Base-by-base conservation (phyloP, 805 yeast species). In the Starmerella asiatica region DNA sequence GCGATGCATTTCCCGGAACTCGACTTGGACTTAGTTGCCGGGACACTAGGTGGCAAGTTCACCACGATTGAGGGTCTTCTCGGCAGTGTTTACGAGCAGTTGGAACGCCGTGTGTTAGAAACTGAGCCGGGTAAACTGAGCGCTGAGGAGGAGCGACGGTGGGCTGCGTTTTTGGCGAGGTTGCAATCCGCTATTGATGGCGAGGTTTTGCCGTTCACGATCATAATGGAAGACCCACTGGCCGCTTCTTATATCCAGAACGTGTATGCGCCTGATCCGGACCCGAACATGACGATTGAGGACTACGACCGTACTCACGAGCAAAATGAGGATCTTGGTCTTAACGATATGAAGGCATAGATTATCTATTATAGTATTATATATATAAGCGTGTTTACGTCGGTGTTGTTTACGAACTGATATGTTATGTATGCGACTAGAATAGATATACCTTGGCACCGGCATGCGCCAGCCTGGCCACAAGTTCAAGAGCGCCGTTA, bases 221-320 rank as follows among this genome's bases (percentile, higher is more conserved):
- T 91, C 27, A 58, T 73, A 31, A 80, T 91, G 93, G 85, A 76
- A 48, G 99, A 91, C 61, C 98, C 99, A 5, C 64, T 91, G 53
- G 94, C 96, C 16, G 79, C 93, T 4, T 84, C 95, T 0, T 91
- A 91, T 56, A 80, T 91, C 47, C 99, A 91, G 63, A 91, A 91
- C 57, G 91, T 88, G n/a, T 91, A 86, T 56, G 99, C 99, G 27
- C 99, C 99, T 21, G 99, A 91, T 62, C 73, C 73, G 31, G 99
- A 91, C 63, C 99, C 99, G 49, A 83, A 88, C 58, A 91, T 91
- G 97, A 68, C 59, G 31, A 73, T 81, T 45, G 94, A 80, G 62
- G 95, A 91, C 42, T 83, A 74, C 51, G 94, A 84, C 50, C 80
- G 99, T 67, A 77, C 94, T 2, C 65, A 68, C 30, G 79, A 83